Base-by-base conservation (phyloP, 495 filamentous ascomycete species). In the Neurospora sp. region DNA sequence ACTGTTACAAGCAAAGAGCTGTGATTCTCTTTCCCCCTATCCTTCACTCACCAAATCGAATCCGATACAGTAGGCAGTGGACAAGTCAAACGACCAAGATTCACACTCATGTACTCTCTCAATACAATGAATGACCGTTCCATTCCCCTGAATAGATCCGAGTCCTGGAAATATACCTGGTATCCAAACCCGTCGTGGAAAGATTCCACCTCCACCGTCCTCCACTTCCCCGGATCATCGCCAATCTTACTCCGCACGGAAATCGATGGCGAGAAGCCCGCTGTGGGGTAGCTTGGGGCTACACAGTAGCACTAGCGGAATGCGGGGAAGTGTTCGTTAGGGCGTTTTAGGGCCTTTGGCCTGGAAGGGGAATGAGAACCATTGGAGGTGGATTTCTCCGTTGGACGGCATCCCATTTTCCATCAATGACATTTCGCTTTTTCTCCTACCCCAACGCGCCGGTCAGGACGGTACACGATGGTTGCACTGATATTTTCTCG, bases 391-490 rank as follows among this genome's bases (percentile, higher is more conserved):
- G 27, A 40, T 75, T 73, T 46, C 73, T 77, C 72, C 70, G 49
- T 69, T 72, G 23, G 49, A 74, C 73, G 73, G 69, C 73, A 60
- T 72, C 41, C 11, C 66, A 66, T 18, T 73, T 75, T 75, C 74
- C 74, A 75, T 75, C 74, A 75, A 75, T 75, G 31, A n/a, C 40
- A 70, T 54, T 1, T 1, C 0, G 39, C n/a, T 2, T 14, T 12
- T 54, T 2, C 20, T 31, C 23, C 12, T 62, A 31, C 54, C 12
- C 54, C 54, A 35, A 35, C 23, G 23, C 54, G 12, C 12, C 23
- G 12, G 23, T 60, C 23, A 60, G n/a, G 23, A 27, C 23, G 18
- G 5, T 10, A 60, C 23, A 31, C 49, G 49, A 60, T 16, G 23
- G 49, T 60, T 62, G 2, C 54, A 62, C 5, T 62, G 5, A 1